Base-by-base conservation (phyloP, 176 grass and related monocot genomes). In the Carex littledalei region DNA sequence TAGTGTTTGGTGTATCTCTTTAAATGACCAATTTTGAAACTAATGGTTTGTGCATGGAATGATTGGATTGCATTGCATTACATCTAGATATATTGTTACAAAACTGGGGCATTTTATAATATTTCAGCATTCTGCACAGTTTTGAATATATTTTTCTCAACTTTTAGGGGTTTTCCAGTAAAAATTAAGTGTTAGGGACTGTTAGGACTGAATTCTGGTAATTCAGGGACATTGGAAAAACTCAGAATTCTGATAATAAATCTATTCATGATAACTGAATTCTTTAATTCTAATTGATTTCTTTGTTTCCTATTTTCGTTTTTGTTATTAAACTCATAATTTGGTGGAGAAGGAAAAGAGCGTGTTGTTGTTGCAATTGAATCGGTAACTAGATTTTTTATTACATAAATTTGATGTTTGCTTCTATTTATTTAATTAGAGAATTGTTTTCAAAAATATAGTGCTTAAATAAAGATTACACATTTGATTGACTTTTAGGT, bases 301-400 rank as follows among this genome's bases (percentile, higher is more conserved):
- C 7, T 52, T 82, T 39, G 8, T 67, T 15, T 64, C 5, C 17
- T 39, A 2, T 22, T 81, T 81, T 57, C 72, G 53, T 59, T 53
- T 62, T 43, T 84, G 49, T 26, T 78, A 49, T 68, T 84, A 35
- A 85, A 86, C 16, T 57, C 83, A 98, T 93, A 81, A 61, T 90
- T 92, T 85, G 82, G 66, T 83, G 88, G 91, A 54, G 84, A 89
- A 81, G 86, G 82, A 87, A 94, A 92, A 79, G 80, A 5, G 0
- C 85, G 84, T 62, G 93, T 95, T 87, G 79, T 86, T 53, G 78
- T 98, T 84, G 92, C 93, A 77, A 29, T 98, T 56, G 93, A 94
- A 80, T 91, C 89, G 53, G 91, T 98, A 89, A 87, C 66, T 72
- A 82, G 1, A 43, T 80, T 73, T n/a, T 34, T 16, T 45, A 37